Evolutionary conservation across 73 alveolate species (phyloP).

Genomic region (Tetrahymena malaccensis): DNA sequence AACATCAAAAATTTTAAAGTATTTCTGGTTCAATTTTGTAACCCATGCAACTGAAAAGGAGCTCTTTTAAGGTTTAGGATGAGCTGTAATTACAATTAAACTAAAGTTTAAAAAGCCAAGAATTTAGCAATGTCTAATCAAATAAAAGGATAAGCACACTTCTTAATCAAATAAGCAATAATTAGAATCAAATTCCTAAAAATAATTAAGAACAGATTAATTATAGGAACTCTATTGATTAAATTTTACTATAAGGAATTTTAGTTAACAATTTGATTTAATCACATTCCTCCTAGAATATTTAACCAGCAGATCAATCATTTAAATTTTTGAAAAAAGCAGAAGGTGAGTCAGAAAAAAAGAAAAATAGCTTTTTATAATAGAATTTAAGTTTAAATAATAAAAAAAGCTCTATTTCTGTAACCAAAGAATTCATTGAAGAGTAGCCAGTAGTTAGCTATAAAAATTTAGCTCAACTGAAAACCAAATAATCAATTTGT

Average conservation of each 20-base stretch:
- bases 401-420: not conserved
- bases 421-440: not conserved
- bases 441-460: not conserved
- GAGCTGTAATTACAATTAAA: not conserved
- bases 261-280: not conserved
- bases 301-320: not conserved
- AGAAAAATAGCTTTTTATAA: not conserved
- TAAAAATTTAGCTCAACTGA: no score
- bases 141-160: not conserved
- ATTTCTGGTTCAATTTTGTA: not conserved
- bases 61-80: not conserved
- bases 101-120: not conserved
- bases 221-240: not conserved
- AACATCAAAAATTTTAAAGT: not conserved
- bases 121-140: not conserved
- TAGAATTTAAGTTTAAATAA: no score
- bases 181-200: not conserved
- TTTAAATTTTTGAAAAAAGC: no score
- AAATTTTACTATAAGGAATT: not conserved
- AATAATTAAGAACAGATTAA: not conserved
- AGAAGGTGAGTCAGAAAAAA: not conserved
- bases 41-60: not conserved
- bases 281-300: not conserved
- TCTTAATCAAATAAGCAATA: not conserved
- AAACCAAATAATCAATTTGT: not conserved